Conservation (phyloP, 2,329 filamentous ascomycete species). For the Fusarium burgessii region DNA sequence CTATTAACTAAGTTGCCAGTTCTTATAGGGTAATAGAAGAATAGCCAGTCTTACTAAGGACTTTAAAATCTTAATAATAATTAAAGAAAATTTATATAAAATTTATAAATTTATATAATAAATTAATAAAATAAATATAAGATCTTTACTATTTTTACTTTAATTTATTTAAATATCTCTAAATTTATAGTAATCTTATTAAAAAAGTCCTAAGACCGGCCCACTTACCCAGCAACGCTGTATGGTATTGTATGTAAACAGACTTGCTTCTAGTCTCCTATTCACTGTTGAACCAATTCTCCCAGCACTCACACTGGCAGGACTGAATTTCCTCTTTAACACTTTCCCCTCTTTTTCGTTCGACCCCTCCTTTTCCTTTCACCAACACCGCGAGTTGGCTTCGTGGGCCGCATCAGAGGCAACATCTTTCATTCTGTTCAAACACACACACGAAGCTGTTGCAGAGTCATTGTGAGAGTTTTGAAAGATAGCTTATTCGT, state of each 20-base stretch:
- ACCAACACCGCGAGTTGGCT: neutral
- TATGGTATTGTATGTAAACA: neutral
- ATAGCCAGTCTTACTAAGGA: no score
- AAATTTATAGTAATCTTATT: no score
- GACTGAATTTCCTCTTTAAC: neutral
- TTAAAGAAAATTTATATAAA: no score
- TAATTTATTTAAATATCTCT: no score
- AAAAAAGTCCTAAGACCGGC: no score
- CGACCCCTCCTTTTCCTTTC: neutral
- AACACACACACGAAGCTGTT: neutral
- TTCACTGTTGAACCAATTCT: neutral
- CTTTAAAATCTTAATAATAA: no score
- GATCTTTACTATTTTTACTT: no score
- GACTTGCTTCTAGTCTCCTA: neutral
- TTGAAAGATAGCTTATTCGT: neutral
- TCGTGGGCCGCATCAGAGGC: neutral
- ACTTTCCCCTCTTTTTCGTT: neutral
- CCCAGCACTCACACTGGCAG: neutral
- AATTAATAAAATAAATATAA: no score
- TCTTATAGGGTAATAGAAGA: no score
- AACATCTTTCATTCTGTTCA: neutral
- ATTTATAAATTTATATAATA: no score
- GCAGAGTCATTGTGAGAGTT: no score
- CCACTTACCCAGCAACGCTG: conserved; percentile 22
- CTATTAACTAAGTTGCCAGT: no score